Percentiles rank a stretch among this genome's conserved stretches.
These are phyloP conservation scores for Helotiales sp. DNA, from an alignment of 2,329 filamentous ascomycete species.

Conservation along the genomic window DNA sequence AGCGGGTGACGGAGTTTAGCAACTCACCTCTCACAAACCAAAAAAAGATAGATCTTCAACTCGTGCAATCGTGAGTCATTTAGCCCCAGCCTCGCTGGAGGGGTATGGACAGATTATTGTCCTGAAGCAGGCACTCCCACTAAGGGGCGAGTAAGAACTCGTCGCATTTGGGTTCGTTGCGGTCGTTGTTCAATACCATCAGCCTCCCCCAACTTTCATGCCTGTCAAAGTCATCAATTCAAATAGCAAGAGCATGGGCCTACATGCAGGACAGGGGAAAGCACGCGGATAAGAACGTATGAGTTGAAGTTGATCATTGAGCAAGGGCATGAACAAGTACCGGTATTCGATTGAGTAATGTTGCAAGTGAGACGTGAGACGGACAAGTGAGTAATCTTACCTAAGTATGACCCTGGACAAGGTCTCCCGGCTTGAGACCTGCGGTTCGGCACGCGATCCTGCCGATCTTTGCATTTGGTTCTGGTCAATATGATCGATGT, in stretches of 20 bases:
- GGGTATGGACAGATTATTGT: background rate
- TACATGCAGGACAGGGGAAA: too few species aligned
- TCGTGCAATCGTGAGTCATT: background rate
- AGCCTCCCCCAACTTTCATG: background rate
- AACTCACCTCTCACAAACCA: background rate
- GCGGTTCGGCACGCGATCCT: background rate
- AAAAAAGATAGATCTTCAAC: background rate
- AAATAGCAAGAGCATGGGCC: too few species aligned
- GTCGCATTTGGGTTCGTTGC: background rate
- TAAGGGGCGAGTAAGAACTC: background rate
- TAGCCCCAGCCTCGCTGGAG: background rate
- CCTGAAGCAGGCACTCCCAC: background rate
- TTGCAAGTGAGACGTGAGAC: background rate
- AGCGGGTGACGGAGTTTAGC: too few species aligned
- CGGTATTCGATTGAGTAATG: too few species aligned
- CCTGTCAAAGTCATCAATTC: background rate
- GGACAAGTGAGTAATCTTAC: too few species aligned
- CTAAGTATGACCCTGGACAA: too few species aligned
- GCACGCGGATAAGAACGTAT: too few species aligned
- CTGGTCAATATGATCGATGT: too few species aligned
- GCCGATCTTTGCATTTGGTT: too few species aligned
- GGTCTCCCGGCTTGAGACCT: background rate
- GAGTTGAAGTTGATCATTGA: too few species aligned
- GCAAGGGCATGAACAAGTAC: too few species aligned
- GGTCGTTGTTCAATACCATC: background rate